Evolutionary conservation across 192 early-diverging fungal species (phyloP).

Genomic region (Entomortierella chlamydospora): DNA sequence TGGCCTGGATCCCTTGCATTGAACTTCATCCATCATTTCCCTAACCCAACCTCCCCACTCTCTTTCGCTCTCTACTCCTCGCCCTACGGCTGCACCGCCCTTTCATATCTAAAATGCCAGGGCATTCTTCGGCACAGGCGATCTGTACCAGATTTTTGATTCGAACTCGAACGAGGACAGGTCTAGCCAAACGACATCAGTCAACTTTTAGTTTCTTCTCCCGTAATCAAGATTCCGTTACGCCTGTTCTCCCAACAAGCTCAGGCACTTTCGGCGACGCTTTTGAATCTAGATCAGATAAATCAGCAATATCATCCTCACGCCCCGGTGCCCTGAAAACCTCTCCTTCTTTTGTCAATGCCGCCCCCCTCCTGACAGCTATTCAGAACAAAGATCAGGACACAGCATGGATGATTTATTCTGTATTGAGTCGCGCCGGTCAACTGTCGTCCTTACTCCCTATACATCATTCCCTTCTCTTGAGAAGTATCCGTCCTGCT

Average conservation of each 20-base stretch:
- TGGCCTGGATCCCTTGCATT: too few species aligned
- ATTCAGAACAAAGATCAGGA: conserved; percentile 53
- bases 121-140: conserved; percentile 14
- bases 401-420: conserved; percentile 49
- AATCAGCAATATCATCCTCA: neutral
- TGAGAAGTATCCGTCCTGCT: conserved; percentile 38
- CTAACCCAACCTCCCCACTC: too few species aligned
- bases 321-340: conserved; percentile 21
- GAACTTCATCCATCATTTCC: too few species aligned
- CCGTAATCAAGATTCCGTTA: conserved; percentile 12
- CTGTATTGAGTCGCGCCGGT: conserved; percentile 22
- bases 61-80: too few species aligned
- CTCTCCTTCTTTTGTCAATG: conserved; percentile 25
- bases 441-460: conserved; percentile 30
- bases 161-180: conserved; percentile 16
- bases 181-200: conserved; percentile 25
- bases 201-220: conserved; percentile 52
- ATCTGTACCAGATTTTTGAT: conserved; percentile 18
- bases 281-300: neutral
- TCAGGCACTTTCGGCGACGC: neutral
- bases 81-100: too few species aligned
- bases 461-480: conserved; percentile 35
- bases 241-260: neutral
- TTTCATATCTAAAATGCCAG: conserved; percentile 9
- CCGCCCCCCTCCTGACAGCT: conserved; percentile 37